A percentile compares a stretch with the other conserved stretches of the same genome.
These are phyloP conservation scores for Fusarium proliferatum DNA, from an alignment of 2,329 filamentous ascomycete species.

Conservation along the genomic window DNA sequence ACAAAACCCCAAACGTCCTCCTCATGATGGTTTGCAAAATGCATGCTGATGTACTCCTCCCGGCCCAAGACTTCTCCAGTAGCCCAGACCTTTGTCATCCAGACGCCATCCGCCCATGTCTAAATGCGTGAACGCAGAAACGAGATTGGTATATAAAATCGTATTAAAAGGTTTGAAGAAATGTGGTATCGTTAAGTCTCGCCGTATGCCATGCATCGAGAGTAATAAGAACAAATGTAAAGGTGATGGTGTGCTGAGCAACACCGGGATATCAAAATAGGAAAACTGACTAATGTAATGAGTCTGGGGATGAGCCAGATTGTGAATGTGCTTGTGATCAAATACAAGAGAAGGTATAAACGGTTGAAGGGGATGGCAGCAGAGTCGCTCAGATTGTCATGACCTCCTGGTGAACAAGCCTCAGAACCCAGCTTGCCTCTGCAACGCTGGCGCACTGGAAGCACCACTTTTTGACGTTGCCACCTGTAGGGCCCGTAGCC, in stretches of 20 bases:
- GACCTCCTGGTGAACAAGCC: conserved; percentile 68
- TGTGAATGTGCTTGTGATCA: conserved; percentile 16
- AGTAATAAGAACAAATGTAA: conserved; percentile 10
- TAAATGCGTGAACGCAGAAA: conserved; percentile 39
- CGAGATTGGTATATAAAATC: conserved; percentile 25
- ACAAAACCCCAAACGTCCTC: background rate
- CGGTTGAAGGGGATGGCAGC: conserved; percentile 1
- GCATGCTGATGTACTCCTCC: conserved; percentile 13
- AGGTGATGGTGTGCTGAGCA: conserved; percentile 26
- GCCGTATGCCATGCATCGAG: conserved; percentile 6
- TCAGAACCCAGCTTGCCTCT: conserved; percentile 67
- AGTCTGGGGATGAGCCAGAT: background rate
- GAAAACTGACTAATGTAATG: conserved; percentile 18
- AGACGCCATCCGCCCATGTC: conserved; percentile 41
- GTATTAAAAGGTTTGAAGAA: conserved; percentile 18
- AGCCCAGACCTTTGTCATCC: conserved; percentile 12
- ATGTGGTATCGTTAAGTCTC: conserved; percentile 37
- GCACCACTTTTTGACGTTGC: conserved; percentile 71
- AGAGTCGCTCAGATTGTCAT: conserved; percentile 48
- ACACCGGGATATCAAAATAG: conserved; percentile 43
- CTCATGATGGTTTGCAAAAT: conserved; percentile 4
- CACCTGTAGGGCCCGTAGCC: conserved; percentile 62
- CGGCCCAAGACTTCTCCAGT: conserved; percentile 7
- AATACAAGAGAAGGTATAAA: conserved; percentile 7
- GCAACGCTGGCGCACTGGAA: conserved; percentile 67